phyloP scores from a whole-genome alignment of 495 filamentous ascomycete species.

The Penicillium verhagenii region DNA sequence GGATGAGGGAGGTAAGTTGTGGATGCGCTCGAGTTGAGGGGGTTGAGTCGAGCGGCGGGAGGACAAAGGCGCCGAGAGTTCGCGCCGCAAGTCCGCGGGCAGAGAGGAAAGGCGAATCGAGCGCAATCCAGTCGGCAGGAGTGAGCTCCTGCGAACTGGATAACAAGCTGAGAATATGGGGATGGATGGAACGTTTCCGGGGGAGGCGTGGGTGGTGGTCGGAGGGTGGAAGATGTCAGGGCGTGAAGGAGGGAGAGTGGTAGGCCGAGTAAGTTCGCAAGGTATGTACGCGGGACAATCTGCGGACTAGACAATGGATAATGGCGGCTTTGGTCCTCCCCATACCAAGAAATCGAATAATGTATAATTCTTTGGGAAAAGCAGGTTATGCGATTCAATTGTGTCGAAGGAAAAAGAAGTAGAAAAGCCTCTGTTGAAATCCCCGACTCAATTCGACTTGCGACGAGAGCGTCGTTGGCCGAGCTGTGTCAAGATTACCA shows the following conservation, averaged over 20 bases:
- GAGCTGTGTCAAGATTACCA: conserved; percentile 1
- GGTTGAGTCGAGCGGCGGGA: conserved; percentile 36
- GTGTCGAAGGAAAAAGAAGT: neutral
- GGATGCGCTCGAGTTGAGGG: conserved; percentile 37
- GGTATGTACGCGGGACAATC: conserved; percentile 25
- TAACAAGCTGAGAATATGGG: conserved; percentile 11
- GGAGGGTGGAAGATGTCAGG: conserved; percentile 19
- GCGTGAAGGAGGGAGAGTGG: conserved; percentile 23
- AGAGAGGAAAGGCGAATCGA: conserved; percentile 15
- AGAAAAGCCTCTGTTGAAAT: conserved; percentile 1
- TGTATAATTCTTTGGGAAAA: neutral
- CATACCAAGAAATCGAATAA: neutral
- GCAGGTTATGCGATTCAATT: neutral
- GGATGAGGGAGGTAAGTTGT: conserved; percentile 33
- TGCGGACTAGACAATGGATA: neutral
- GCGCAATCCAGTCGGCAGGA: conserved; percentile 25
- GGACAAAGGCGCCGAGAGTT: conserved; percentile 37
- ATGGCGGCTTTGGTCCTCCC: neutral
- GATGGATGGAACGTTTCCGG: conserved; percentile 19
- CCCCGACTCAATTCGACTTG: conserved; percentile 17
- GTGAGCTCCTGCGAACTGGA: conserved; percentile 21
- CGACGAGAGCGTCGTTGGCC: conserved; percentile 26
- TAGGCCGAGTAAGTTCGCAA: conserved; percentile 19
- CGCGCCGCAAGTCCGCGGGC: conserved; percentile 36
- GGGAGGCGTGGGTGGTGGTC: conserved; percentile 8